Base-by-base conservation (phyloP, 2,329 filamentous ascomycete genomes). In the Diplodia corticola region DNA sequence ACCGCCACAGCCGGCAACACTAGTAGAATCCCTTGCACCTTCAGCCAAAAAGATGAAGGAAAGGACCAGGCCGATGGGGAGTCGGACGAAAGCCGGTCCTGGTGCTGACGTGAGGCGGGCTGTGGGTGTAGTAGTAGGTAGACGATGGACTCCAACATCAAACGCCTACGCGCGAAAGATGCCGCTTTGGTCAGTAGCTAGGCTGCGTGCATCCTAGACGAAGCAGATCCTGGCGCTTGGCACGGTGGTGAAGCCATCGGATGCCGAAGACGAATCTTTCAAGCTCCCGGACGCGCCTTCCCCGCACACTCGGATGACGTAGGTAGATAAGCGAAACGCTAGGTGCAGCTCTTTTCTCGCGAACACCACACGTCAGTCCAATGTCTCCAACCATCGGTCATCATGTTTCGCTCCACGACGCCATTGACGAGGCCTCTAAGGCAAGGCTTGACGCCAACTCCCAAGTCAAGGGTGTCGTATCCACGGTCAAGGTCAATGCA, bases 381-480 rank as follows among this genome's bases (percentile, higher is more conserved):
- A 10, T 35, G 33, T 35, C 33, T 35, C 33, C 37, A 17, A 44
- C 15, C 7, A 44, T n/a, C n/a, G 17, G 17, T 15, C 69, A 59
- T 30, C 68, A 78, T 78, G 76, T 77, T 78, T 57, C 73, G 74
- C 66, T 70, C 70, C 63, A 65, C 68, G 35, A 57, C 61, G 53
- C 69, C 70, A 49, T 71, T 73, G 67, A 60, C 74, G 50, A 72
- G 71, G 68, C 74, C 72, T 63, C 60, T 48, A 13, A 40, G 26
- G 26, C 17, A 26, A 12, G 2, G 17, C 6, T 26, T 28, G 4
- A 24, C 37, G 2, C 71, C 74, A 48, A 59, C 71, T 49, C 65
- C 55, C 71, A 74, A 66, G 67, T 70, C 50, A 69, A 67, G 70
- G 64, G 69, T 68, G 51, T 67, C 68, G 53, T 71, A 73, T 64